Conservation (phyloP, 225 moss, liverwort and hornwort species). For the Polytrichum formosum region DNA sequence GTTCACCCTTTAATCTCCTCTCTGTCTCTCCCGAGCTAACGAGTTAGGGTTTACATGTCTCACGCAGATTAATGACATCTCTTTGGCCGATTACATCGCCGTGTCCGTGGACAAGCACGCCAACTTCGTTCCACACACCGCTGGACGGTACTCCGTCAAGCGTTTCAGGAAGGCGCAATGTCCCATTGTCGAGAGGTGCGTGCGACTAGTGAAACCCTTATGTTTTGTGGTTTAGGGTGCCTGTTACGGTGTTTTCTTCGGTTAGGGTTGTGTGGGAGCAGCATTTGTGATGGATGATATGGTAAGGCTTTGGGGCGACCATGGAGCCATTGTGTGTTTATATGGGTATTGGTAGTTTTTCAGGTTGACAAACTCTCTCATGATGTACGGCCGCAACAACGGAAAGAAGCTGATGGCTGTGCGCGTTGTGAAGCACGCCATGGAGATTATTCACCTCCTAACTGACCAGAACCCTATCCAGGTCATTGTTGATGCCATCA, state of each 20-base stretch:
- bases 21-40: no score
- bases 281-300: no score
- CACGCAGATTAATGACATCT: slow-evolving; percentile 67
- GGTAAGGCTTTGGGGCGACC: no score
- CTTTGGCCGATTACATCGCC: slow-evolving; percentile 75
- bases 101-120: slow-evolving; percentile 77
- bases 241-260: no score
- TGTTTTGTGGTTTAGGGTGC: no score
- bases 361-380: slow-evolving; percentile 74
- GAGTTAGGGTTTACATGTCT: no score
- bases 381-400: slow-evolving; percentile 91
- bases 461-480: slow-evolving; percentile 78
- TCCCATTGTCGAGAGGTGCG: slow-evolving; percentile 65
- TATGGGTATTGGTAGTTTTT: no score
- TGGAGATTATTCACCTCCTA: slow-evolving; percentile 85
- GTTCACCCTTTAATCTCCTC: neutral
- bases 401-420: slow-evolving; percentile 88
- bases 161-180: slow-evolving; percentile 81
- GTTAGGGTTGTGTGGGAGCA: no score
- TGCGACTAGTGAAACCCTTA: neutral
- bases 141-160: slow-evolving; percentile 78
- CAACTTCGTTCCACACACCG: slow-evolving; percentile 76
- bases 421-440: slow-evolving; percentile 81
- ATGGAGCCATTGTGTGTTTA: no score
- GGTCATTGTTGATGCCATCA: slow-evolving; percentile 80